A percentile compares a stretch with the other conserved stretches of the same genome.
Evolutionary conservation across 1,284 basidiomycete species (phyloP).

Genomic region (Malassezia dermatis): DNA sequence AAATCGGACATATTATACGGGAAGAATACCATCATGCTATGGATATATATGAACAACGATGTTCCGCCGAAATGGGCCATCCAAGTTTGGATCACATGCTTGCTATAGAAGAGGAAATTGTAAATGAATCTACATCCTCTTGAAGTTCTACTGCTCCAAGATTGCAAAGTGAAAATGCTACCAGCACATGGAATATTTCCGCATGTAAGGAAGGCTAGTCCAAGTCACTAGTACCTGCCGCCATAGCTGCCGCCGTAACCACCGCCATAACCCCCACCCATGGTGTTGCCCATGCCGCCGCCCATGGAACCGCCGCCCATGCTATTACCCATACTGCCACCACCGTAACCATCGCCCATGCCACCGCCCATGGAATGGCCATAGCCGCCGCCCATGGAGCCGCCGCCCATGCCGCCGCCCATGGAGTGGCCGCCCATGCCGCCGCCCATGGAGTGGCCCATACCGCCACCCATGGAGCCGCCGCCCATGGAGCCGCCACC

Average conservation of each 20-base stretch:
- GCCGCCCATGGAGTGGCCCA: background rate
- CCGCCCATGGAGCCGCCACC: background rate
- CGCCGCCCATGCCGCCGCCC: conserved; percentile 1
- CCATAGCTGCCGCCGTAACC: background rate
- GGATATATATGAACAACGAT: conserved; percentile 1
- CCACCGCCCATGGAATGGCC: background rate
- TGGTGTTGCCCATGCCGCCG: conserved; percentile 1
- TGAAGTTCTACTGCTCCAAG: background rate
- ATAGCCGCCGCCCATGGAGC: conserved; percentile 4
- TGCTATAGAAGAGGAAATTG: conserved; percentile 20
- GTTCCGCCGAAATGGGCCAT: conserved; percentile 4
- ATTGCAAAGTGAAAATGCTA: too few species aligned
- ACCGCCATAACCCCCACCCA: conserved; percentile 2
- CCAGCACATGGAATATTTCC: too few species aligned
- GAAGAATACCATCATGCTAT: conserved; percentile 17
- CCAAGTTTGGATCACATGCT: conserved; percentile 17
- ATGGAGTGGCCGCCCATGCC: background rate
- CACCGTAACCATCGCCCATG: background rate
- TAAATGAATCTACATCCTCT: background rate
- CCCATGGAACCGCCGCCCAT: conserved; percentile 7
- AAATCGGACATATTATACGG: conserved; percentile 13
- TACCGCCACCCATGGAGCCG: background rate
- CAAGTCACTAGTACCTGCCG: background rate
- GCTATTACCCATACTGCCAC: background rate
- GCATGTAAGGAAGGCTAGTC: background rate